Percentiles rank a stretch among this genome's conserved stretches.
phyloP scores from a whole-genome alignment of 306 rosid species.

The Trifolium fragiferum region DNA sequence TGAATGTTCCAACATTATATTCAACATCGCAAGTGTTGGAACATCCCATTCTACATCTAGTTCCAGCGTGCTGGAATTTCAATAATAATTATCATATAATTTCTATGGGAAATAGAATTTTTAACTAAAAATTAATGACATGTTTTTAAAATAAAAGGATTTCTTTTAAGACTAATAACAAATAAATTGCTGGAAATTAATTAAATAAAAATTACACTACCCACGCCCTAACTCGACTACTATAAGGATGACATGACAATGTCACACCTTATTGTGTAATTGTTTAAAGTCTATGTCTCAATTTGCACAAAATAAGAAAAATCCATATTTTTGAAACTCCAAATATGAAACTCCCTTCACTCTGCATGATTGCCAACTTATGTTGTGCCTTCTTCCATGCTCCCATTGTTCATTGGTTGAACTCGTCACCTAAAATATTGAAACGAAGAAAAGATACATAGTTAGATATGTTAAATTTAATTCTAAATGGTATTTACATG shows the following conservation, averaged over 20 bases:
- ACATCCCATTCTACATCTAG: too few relatives aligned
- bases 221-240: neutral
- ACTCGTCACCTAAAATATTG: slow-evolving; percentile 38
- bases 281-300: neutral
- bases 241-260: neutral
- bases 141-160: too few relatives aligned
- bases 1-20: too few relatives aligned
- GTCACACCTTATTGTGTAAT: neutral
- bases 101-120: too few relatives aligned
- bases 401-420: slow-evolving; percentile 30
- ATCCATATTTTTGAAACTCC: neutral
- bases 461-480: neutral
- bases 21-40: too few relatives aligned
- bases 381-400: neutral
- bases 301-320: neutral
- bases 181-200: neutral
- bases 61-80: too few relatives aligned
- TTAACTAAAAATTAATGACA: too few relatives aligned
- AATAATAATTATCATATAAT: too few relatives aligned
- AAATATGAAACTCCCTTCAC: neutral
- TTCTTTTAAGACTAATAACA: too few relatives aligned
- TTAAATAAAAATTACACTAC: neutral
- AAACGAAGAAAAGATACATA: neutral
- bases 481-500: neutral
- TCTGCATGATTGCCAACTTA: neutral